Evolutionary conservation across 495 filamentous ascomycete genomes (phyloP), one percentile per base, ranked within the genome.

Genomic region (Sporormia fimetaria): DNA sequence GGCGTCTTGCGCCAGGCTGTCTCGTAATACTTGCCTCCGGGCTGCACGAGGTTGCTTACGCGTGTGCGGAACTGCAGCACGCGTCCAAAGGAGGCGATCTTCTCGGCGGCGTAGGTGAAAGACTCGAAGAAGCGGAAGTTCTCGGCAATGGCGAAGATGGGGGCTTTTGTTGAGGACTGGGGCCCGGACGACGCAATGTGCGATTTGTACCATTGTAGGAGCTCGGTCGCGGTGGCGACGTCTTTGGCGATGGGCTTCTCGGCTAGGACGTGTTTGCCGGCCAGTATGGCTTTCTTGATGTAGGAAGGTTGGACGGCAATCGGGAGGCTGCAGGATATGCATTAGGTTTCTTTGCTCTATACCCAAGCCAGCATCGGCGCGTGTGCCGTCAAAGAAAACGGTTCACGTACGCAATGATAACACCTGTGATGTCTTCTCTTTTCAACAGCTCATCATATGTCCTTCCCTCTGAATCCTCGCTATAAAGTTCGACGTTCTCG

Each of bases 221-320:
- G 67, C 21, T 75, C 66, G 25, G 66, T 63, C 6, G 78, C 83
- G 0, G 71, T 64, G 2, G 66, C 63, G 14, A 84, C 50, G 54
- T 84, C 74, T 50, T 71, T 69, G 0, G 82, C 81, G 26, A 88
- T 73, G 12, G 84, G 83, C 57, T 90, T 92, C 60, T 92, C 84
- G n/a, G 67, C 77, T 0, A 88, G 60, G 4, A 88, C 83, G 59
- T 86, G 81, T 49, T 90, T 90, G 16, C 79, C 76, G 1, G 81
- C 80, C 0, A 60, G 48, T 0, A 90, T 66, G 3, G 81, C 74
- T 22, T 65, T 62, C 50, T 71, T 63, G 57, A 80, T 75, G 49
- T 67, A 71, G 23, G 60, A 52, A 0, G 75, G 70, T 52, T 82
- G 77, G 21, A 58, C 57, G 11, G 61, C 44, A 54, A 82, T 81